phyloP scores from a whole-genome alignment of 148 eudicot species.

The Hydrangea macrophylla region DNA sequence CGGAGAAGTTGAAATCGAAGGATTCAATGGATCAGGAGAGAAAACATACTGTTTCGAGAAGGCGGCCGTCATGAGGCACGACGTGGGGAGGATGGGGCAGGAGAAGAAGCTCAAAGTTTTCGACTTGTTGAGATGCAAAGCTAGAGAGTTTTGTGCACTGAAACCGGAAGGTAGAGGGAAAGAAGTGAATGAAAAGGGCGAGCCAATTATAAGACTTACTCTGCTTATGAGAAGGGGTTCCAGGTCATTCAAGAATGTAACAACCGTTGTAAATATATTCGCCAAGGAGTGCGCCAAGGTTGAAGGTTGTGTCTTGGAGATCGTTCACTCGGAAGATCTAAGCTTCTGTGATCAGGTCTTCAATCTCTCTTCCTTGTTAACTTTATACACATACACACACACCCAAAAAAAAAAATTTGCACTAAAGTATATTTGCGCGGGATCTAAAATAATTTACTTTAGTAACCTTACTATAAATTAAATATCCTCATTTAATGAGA shows the following conservation, averaged over 20 bases:
- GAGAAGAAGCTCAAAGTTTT: constrained; percentile 46
- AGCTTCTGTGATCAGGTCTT: constrained; percentile 74
- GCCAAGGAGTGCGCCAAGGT: constrained; percentile 46
- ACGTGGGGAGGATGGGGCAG: constrained; percentile 63
- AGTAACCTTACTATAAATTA: too few species aligned
- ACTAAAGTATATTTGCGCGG: too few species aligned
- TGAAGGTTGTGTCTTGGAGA: constrained; percentile 39
- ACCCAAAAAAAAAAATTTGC: too few species aligned
- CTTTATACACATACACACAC: too few species aligned
- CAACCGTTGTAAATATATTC: constrained; percentile 47
- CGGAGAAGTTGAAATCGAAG: constrained; percentile 15
- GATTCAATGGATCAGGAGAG: too few species aligned
- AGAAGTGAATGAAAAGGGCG: neutral
- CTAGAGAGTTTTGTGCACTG: constrained; percentile 45
- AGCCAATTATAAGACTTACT: constrained; percentile 45
- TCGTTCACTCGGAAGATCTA: constrained; percentile 58
- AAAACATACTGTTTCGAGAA: constrained; percentile 66
- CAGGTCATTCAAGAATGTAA: constrained; percentile 61
- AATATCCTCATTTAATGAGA: too few species aligned
- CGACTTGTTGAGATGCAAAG: constrained; percentile 64
- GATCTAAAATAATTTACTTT: too few species aligned
- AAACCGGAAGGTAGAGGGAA: constrained; percentile 3
- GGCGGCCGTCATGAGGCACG: constrained; percentile 75
- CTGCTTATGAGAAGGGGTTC: constrained; percentile 61
- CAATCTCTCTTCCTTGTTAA: neutral